These are phyloP conservation scores for Pseudogymnoascus verrucosus DNA, from an alignment of 2,329 filamentous ascomycete genomes.

Conservation along the genomic window DNA sequence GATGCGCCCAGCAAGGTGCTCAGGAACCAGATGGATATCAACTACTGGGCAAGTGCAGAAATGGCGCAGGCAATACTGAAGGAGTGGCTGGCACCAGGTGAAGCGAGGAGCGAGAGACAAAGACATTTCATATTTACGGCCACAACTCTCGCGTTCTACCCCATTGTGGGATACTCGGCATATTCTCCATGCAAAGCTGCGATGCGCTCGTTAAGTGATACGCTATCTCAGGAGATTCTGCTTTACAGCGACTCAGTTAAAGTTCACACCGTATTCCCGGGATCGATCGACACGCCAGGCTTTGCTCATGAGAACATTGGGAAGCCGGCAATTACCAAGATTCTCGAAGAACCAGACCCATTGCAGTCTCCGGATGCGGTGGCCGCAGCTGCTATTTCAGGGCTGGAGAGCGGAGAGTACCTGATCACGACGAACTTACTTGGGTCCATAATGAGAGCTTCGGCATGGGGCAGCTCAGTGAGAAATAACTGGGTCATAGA, in stretches of 20 bases:
- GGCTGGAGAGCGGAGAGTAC: conserved; percentile 73
- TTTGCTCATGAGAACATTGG: conserved; percentile 65
- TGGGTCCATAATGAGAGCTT: conserved; percentile 62
- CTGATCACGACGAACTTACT: conserved; percentile 69
- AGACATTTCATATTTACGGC: conserved; percentile 85
- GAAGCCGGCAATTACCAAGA: conserved; percentile 73
- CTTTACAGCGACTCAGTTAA: conserved; percentile 79
- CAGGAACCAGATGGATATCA: conserved; percentile 78
- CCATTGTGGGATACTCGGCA: conserved; percentile 71
- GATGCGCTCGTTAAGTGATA: conserved; percentile 74
- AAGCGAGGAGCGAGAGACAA: conserved; percentile 39
- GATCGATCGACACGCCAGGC: conserved; percentile 71
- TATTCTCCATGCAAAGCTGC: conserved; percentile 85
- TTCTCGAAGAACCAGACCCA: conserved; percentile 76
- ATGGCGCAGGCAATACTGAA: conserved; percentile 73
- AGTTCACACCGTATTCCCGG: conserved; percentile 76
- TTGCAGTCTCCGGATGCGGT: conserved; percentile 71
- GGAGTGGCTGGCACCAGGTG: conserved; percentile 57
- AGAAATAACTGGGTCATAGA: conserved; percentile 55
- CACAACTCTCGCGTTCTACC: conserved; percentile 66
- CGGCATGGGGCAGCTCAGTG: conserved; percentile 44
- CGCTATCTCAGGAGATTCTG: conserved; percentile 72
- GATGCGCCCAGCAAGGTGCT: conserved; percentile 61
- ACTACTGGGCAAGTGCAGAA: conserved; percentile 82
- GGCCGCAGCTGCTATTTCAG: conserved; percentile 59